A percentile compares a stretch with the other conserved stretches of the same genome.
Evolutionary conservation across 208 protist species (phyloP).

Genomic region (Leishmania tarentolae): DNA sequence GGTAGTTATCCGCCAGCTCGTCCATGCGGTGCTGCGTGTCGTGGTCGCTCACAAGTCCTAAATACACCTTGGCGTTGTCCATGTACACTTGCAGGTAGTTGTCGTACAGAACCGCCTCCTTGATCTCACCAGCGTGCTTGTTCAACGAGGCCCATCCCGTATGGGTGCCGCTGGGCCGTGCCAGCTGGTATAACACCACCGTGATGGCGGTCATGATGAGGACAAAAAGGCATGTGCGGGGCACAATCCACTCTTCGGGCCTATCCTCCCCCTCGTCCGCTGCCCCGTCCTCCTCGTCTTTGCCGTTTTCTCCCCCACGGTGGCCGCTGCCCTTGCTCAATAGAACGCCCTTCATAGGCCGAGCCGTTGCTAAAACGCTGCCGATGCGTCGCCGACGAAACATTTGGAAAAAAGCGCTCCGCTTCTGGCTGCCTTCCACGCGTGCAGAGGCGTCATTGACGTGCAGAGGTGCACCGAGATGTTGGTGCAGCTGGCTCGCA

Average conservation of each 20-base stretch:
- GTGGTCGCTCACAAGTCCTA: slow-evolving; percentile 58
- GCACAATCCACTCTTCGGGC: slow-evolving; percentile 57
- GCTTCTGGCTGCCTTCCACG: background rate
- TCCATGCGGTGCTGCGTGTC: slow-evolving; percentile 67
- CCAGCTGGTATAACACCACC: slow-evolving; percentile 49
- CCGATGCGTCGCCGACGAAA: background rate
- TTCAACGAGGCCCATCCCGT: slow-evolving; percentile 56
- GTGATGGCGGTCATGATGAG: slow-evolving; percentile 51
- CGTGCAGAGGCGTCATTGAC: background rate
- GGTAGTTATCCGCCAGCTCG: slow-evolving; percentile 38
- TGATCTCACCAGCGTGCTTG: slow-evolving; percentile 42
- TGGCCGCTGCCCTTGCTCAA: slow-evolving; percentile 13
- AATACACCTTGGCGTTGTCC: slow-evolving; percentile 50
- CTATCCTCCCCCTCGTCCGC: slow-evolving; percentile 39
- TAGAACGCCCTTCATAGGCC: background rate
- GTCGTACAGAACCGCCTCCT: slow-evolving; percentile 50
- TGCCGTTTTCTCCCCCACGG: slow-evolving; percentile 15
- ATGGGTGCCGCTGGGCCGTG: slow-evolving; percentile 43
- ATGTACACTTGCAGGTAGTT: slow-evolving; percentile 67
- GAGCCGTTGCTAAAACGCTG: background rate
- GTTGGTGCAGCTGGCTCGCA: background rate
- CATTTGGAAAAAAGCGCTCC: background rate
- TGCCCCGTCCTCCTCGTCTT: slow-evolving; percentile 14
- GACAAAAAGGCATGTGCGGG: slow-evolving; percentile 61
- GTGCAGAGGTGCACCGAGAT: background rate